Conservation (phyloP, 257 asterid species). For the Leptodermis oblonga region DNA sequence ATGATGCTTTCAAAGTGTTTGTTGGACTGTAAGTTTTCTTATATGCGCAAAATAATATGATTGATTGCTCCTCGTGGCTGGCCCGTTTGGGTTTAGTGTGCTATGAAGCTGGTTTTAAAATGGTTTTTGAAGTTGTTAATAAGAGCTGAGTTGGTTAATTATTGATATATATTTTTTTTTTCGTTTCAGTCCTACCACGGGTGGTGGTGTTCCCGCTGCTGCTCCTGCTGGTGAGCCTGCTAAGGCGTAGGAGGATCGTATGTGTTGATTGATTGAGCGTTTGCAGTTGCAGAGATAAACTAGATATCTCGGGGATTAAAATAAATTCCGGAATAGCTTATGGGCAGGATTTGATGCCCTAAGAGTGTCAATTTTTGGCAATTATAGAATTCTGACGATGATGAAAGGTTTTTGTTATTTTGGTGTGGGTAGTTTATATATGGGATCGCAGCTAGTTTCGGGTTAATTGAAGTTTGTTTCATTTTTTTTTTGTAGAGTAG, state of each 20-base stretch:
- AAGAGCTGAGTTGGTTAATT: conserved; percentile 19
- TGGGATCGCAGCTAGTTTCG: conserved; percentile 6
- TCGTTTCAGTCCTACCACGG: conserved; percentile 81
- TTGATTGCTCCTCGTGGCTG: background rate
- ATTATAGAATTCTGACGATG: conserved; percentile 8
- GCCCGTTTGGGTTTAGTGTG: background rate
- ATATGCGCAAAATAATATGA: no score
- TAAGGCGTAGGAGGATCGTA: conserved; percentile 30
- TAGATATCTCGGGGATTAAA: conserved; percentile 22
- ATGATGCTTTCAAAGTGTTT: conserved; percentile 67
- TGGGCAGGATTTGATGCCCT: conserved; percentile 9
- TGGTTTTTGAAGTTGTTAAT: conserved; percentile 3
- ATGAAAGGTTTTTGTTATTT: conserved; percentile 9
- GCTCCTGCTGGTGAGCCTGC: conserved; percentile 42
- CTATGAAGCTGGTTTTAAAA: background rate
- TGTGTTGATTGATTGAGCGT: conserved; percentile 11
- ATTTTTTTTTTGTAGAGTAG: conserved; percentile 6
- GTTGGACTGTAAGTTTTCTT: conserved; percentile 55
- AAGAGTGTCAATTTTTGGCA: conserved; percentile 3
- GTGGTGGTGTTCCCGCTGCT: conserved; percentile 58
- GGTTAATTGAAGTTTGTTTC: background rate
- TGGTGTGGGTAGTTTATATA: no score
- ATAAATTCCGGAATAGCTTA: conserved; percentile 36
- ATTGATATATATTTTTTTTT: no score
- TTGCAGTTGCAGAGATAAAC: conserved; percentile 13